Base-by-base conservation (phyloP, 2,329 filamentous ascomycete genomes). In the Mycosphaerella sp. region DNA sequence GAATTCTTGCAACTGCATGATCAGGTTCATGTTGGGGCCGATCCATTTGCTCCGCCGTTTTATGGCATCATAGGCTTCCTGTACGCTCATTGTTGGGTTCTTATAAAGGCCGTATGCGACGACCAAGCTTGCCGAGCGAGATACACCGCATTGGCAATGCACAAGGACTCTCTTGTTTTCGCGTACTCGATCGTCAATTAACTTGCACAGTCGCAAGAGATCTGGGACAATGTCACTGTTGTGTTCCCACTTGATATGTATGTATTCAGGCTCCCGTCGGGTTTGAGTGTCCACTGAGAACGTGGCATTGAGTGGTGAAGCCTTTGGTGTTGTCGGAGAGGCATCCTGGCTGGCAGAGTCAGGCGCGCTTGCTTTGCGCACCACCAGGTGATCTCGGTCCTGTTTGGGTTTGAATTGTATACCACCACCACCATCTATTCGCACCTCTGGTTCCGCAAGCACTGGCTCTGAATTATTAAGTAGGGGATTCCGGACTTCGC, bases 21-120 rank as follows among this genome's bases (percentile, higher is more conserved):
- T 89, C 59, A 94, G 75, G 59, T 87, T 87, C 88, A 94, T 94
- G 68, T 94, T 94, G 0, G 87, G 87, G 52, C 87, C 89, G 61
- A 94, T 91, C 87, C 88, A 94, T 64, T 79, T 82, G 68, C 87
- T 93, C 70, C 86, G 86, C 48, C 80, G 78, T 70, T 94, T 89
- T 2, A 88, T 87, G 2, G 83, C 79, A 65, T 89, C 82, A 65
- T 93, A 93, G 2, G 87, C 86, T 66, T 91, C 86, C 63, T 91
- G 89, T 47, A 91, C 86, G 59, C 79, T 87, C 62, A 89, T 71
- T 5, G 82, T 78, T 1, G 87, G 86, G 54, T 88, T 86, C 64
- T 85, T 85, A 68, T 87, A 93, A 52, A 94, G 72, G 39, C 87
- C 87, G 57, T 91, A 94, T 16, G 87, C 87, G 44, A 94, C 90